phyloP scores from a whole-genome alignment of 2,329 filamentous ascomycete species.

The Aureobasidium sp. region DNA sequence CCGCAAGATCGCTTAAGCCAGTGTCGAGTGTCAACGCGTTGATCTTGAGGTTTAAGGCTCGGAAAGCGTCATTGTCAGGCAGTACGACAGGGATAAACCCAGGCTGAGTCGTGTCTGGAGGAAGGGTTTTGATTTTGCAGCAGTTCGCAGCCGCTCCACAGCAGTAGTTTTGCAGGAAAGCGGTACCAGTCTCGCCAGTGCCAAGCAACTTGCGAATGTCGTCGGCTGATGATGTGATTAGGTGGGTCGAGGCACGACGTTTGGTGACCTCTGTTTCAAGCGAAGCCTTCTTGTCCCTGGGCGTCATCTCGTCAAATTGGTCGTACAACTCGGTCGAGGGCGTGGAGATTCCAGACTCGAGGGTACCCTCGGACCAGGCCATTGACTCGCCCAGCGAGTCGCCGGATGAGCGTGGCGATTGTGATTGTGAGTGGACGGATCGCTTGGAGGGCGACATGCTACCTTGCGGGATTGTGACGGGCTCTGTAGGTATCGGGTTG shows the following conservation, averaged over 20 bases:
- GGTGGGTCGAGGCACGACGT: constrained; percentile 60
- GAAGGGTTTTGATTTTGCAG: constrained; percentile 52
- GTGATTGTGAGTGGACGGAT: constrained; percentile 14
- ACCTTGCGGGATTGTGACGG: constrained; percentile 22
- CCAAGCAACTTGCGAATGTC: constrained; percentile 54
- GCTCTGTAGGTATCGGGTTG: constrained; percentile 41
- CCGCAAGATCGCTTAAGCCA: constrained; percentile 61
- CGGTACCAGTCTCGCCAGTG: constrained; percentile 47
- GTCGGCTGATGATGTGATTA: constrained; percentile 51
- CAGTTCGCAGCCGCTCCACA: constrained; percentile 53
- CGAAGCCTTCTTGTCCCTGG: constrained; percentile 1
- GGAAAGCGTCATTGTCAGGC: constrained; percentile 80
- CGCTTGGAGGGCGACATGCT: constrained; percentile 11
- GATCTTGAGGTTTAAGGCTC: constrained; percentile 69
- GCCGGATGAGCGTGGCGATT: constrained; percentile 34
- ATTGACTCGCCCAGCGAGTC: constrained; percentile 34
- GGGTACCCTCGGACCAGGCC: constrained; percentile 29
- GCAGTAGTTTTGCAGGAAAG: constrained; percentile 56
- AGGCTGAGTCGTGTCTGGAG: constrained; percentile 38
- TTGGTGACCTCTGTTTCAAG: constrained; percentile 17
- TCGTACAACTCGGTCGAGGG: constrained; percentile 38
- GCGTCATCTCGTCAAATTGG: constrained; percentile 36
- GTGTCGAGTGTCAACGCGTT: constrained; percentile 64
- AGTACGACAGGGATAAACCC: constrained; percentile 42
- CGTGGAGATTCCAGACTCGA: constrained; percentile 36